Base-by-base conservation (phyloP, 2,329 filamentous ascomycete genomes). In the Phaeosphaeria sp. region DNA sequence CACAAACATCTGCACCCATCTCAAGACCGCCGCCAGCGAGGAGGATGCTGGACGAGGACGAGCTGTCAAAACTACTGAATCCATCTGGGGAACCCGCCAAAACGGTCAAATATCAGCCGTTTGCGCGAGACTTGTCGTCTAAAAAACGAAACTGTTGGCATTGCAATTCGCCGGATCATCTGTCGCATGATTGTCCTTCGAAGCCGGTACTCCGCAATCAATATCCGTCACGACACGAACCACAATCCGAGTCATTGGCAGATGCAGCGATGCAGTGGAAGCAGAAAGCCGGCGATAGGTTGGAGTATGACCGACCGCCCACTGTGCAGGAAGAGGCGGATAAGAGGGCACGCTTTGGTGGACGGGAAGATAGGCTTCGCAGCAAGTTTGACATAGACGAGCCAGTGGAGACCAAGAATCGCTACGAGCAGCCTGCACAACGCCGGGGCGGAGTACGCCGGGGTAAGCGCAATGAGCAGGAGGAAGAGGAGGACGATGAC, bases 361-460 rank as follows among this genome's bases (percentile, higher is more conserved):
- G 63, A 3, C 57, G 30, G 15, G 30, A 56, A 17, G 71, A 73
- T 25, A 60, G 68, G 54, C 66, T 70, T 39, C 63, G 65, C 36
- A 62, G 51, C 44, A 65, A 67, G n/a, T 76, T 75, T 36, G 64
- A 59, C 8, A 58, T 68, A 22, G 65, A 71, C 2, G 66, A 70
- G 7, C 57, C 64, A 4, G 51, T 25, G 3, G 63, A 66, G 18
- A 58, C 55, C 22, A 67, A 60, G 46, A 74, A 74, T 25, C 67
- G 68, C 21, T 75, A 72, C 49, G 68, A 75, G 40, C 61, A 74
- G 53, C 72, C 73, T n/a, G 63, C 65, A 56, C 66, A 62, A 46
- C 72, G 74, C 6, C 62, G 55, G 25, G 59, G 56, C 22, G 63
- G 61, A n/a, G 59, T 47, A 20, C 59, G 61, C 40, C 57, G 63